Evolutionary conservation across 2,329 filamentous ascomycete genomes (phyloP), one percentile per base, ranked within the genome.

Genomic region (Albifimbria verrucaria): DNA sequence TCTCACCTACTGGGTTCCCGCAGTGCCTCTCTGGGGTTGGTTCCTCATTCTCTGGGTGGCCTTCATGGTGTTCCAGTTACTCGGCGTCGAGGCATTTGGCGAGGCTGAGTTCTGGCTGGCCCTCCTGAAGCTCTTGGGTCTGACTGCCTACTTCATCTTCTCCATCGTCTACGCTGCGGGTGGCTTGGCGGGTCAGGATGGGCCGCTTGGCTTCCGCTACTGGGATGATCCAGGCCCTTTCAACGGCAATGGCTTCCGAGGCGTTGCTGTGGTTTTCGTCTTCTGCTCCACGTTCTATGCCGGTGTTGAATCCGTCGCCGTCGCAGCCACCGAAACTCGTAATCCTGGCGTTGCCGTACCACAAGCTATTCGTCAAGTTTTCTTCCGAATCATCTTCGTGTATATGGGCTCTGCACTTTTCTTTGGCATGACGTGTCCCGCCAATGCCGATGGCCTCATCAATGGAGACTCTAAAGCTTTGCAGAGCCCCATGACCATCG

Each of bases 91-190:
- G 60, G 83, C 86, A 3, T 92, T 91, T 65, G 89, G 89, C 15
- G 89, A 92, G 65, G 83, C 87, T 10, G 89, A 93, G 64, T 91
- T 92, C 64, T 92, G 88, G 87, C 80, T 92, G 52, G 86, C 88
- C 1, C 77, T 87, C 17, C 71, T 91, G 64, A 92, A 92, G 65
- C 78, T 92, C 5, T 66, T 85, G 3, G 86, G 87, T 1, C 72
- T 92, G 1, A 72, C 88, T 2, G 87, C 87, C 1, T 90, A 88
- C 68, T 89, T 89, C 67, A 74, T 92, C 58, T 90, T 91, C 62
- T 81, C 86, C 48, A 87, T 90, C 54, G 74, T 90, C 53, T 88
- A 90, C 59, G 83, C 86, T 1, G 78, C 86, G 1, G 88, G 85
- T 2, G 87, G 87, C n/a, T 67, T 87, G 11, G 71, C 79, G 10